phyloP scores from a whole-genome alignment of 495 filamentous ascomycete genomes.

The Recurvomyces mirabilis region DNA sequence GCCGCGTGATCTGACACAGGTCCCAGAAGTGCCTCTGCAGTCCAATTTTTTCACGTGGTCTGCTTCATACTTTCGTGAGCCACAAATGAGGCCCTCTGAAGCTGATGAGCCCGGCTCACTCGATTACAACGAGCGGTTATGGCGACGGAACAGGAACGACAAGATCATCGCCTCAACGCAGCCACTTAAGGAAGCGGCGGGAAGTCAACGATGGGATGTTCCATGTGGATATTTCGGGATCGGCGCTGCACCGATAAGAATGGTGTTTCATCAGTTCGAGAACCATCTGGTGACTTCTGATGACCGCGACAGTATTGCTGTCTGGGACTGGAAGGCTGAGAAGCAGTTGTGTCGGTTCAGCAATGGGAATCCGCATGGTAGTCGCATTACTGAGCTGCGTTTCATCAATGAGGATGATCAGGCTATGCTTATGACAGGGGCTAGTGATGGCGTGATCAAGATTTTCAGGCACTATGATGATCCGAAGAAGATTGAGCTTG shows the following conservation, averaged over 20 bases:
- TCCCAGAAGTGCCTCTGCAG: constrained; percentile 57
- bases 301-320: constrained; percentile 74
- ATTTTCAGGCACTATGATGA: constrained; percentile 87
- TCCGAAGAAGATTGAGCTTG: constrained; percentile 63
- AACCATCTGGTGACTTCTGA: constrained; percentile 90
- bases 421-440: constrained; percentile 85
- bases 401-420: constrained; percentile 99
- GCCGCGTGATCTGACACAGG: constrained; percentile 42
- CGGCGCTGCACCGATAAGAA: constrained; percentile 71
- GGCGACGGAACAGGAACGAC: constrained; percentile 88
- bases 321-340: constrained; percentile 85
- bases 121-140: constrained; percentile 93
- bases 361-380: constrained; percentile 82
- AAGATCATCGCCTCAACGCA: constrained; percentile 83
- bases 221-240: constrained; percentile 72
- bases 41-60: constrained; percentile 91
- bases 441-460: constrained; percentile 84
- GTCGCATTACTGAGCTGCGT: constrained; percentile 83
- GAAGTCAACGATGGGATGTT: constrained; percentile 72
- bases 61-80: constrained; percentile 96
- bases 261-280: constrained; percentile 97
- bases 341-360: constrained; percentile 72
- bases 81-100: constrained; percentile 94
- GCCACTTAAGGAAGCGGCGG: constrained; percentile 76
- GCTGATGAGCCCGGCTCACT: constrained; percentile 91